Conservation (phyloP, 257 asterid genomes). For the Gentiana straminea region DNA sequence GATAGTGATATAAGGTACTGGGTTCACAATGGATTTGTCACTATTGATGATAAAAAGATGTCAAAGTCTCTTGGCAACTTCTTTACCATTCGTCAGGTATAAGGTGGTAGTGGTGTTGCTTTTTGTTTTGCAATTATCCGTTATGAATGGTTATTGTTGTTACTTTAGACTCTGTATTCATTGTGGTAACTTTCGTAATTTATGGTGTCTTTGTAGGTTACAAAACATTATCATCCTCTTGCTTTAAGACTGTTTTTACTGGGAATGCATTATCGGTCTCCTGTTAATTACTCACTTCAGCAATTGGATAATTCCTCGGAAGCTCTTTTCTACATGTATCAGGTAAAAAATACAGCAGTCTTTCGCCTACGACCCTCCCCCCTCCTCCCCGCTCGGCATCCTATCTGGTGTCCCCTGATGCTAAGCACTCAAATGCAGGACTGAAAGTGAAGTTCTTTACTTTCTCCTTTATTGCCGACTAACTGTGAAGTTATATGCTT, state of each 20-base stretch:
- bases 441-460: no score
- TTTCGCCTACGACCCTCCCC: not conserved
- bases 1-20: conserved; percentile 69
- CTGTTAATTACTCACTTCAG: conserved; percentile 61
- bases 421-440: no score
- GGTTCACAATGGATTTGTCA: conserved; percentile 84
- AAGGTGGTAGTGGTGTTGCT: conserved; percentile 1
- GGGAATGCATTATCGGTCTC: conserved; percentile 83
- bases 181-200: not conserved
- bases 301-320: conserved; percentile 76
- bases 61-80: conserved; percentile 75
- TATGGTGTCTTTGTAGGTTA: conserved; percentile 38
- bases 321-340: conserved; percentile 59
- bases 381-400: no score
- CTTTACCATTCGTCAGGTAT: conserved; percentile 86
- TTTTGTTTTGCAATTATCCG: not conserved
- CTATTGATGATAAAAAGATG: conserved; percentile 77
- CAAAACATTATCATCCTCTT: conserved; percentile 69
- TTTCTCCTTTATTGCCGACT: no score
- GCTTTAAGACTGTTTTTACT: conserved; percentile 74
- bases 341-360: conserved; percentile 28
- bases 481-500: no score
- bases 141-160: not conserved
- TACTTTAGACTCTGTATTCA: not conserved
- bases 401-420: no score